A percentile compares a stretch with the other conserved stretches of the same genome.
Conservation (phyloP, 192 early-diverging fungal species). For the Backusella westeae region DNA sequence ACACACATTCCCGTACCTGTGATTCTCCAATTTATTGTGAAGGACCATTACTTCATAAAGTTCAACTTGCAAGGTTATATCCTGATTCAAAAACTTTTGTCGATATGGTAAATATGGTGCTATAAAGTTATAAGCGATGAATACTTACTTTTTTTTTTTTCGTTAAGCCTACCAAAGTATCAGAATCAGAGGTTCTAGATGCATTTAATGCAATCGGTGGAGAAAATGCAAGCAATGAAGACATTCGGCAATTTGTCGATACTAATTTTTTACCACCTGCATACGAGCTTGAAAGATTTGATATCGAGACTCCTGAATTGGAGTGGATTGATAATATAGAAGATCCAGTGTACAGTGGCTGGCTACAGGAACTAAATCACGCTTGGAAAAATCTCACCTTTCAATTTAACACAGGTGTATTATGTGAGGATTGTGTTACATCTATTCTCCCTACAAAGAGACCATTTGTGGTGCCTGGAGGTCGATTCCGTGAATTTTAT, state of each 20-base stretch:
- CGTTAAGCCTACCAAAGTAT: slow-evolving; percentile 52
- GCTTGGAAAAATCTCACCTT: slow-evolving; percentile 64
- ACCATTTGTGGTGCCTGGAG: slow-evolving; percentile 72
- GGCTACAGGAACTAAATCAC: slow-evolving; percentile 43
- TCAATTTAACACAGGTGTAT: slow-evolving; percentile 42
- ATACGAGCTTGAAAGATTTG: slow-evolving; percentile 41
- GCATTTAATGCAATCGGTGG: slow-evolving; percentile 50
- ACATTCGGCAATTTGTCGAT: slow-evolving; percentile 49
- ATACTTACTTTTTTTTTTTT: neutral
- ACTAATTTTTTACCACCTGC: slow-evolving; percentile 57
- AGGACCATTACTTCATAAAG: slow-evolving; percentile 56
- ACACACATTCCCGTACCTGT: neutral
- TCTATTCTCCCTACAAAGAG: slow-evolving; percentile 54
- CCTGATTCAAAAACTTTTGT: slow-evolving; percentile 77
- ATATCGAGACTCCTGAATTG: slow-evolving; percentile 39
- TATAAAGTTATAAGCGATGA: neutral
- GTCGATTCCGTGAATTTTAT: slow-evolving; percentile 71
- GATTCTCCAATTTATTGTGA: slow-evolving; percentile 66
- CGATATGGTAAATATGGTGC: slow-evolving; percentile 31
- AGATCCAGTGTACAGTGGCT: slow-evolving; percentile 48
- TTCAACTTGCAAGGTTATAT: slow-evolving; percentile 61
- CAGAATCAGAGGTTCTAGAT: slow-evolving; percentile 46
- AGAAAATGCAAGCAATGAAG: slow-evolving; percentile 28
- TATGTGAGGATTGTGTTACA: slow-evolving; percentile 56
- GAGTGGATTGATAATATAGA: slow-evolving; percentile 45